A percentile compares a stretch with the other conserved stretches of the same genome.
phyloP scores from a whole-genome alignment of 164 flowering plant species.

The Stephania japonica region DNA sequence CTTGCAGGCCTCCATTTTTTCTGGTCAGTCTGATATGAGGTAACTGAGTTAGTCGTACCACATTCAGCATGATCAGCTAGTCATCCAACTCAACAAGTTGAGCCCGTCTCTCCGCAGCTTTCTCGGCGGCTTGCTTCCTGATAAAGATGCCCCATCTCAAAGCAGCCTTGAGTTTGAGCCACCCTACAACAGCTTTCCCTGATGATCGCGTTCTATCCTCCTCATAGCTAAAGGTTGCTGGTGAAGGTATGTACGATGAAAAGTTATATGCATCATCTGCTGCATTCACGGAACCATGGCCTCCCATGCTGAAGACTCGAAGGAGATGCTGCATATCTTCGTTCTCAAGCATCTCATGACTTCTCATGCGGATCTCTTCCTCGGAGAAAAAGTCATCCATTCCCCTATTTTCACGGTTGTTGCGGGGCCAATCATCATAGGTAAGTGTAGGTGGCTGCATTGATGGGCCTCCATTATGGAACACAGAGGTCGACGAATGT shows the following conservation, averaged over 20 bases:
- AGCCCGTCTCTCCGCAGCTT: slow-evolving; percentile 92
- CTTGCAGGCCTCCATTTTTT: slow-evolving; percentile 5
- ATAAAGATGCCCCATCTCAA: slow-evolving; percentile 95
- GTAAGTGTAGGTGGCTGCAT: slow-evolving; percentile 23
- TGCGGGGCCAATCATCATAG: slow-evolving; percentile 25
- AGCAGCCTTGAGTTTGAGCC: slow-evolving; percentile 97
- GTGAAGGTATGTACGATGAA: slow-evolving; percentile 38
- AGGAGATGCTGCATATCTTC: slow-evolving; percentile 97
- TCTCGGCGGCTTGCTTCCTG: slow-evolving; percentile 86
- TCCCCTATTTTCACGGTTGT: slow-evolving; percentile 26
- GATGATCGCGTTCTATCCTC: slow-evolving; percentile 65
- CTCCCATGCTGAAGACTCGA: slow-evolving; percentile 66
- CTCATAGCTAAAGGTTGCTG: slow-evolving; percentile 34
- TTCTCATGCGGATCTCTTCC: slow-evolving; percentile 87
- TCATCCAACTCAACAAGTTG: slow-evolving; percentile 86
- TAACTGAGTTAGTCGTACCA: slow-evolving; percentile 2
- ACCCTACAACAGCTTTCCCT: slow-evolving; percentile 95
- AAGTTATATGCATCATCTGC: slow-evolving; percentile 38
- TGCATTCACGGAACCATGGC: slow-evolving; percentile 29
- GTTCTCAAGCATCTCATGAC: slow-evolving; percentile 90
- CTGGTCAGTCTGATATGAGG: not conserved
- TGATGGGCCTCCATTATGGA: slow-evolving; percentile 32
- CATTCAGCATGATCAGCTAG: slow-evolving; percentile 18
- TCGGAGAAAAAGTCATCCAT: slow-evolving; percentile 63
- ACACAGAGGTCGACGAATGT: slow-evolving; percentile 39